These are phyloP conservation scores for Beauveria sp. DNA, from an alignment of 2,329 filamentous ascomycete genomes.

Conservation along the genomic window DNA sequence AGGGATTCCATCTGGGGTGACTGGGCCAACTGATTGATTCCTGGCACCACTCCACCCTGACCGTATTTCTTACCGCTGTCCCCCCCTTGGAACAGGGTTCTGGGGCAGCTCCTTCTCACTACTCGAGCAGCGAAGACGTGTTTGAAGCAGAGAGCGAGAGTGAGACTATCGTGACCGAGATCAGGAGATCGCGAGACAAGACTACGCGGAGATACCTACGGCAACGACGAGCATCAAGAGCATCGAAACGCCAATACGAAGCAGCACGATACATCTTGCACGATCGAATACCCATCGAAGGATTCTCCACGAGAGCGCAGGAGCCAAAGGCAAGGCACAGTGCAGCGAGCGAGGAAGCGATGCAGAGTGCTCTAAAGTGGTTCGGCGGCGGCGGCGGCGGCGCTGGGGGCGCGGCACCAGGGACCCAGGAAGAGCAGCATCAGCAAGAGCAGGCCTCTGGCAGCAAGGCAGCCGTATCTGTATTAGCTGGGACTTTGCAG, in stretches of 20 bases:
- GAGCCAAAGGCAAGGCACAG: background rate
- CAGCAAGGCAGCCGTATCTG: background rate
- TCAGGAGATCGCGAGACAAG: too few relatives aligned
- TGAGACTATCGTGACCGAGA: background rate
- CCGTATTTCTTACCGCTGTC: conserved; percentile 7
- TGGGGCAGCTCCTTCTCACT: background rate
- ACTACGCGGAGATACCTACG: background rate
- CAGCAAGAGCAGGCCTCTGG: background rate
- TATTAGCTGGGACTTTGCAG: background rate
- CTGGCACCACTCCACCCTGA: conserved; percentile 4
- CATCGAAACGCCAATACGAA: background rate
- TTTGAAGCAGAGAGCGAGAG: background rate
- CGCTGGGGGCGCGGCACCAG: background rate
- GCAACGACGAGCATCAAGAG: background rate
- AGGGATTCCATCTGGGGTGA: conserved; percentile 2
- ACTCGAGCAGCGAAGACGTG: background rate
- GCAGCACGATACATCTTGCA: background rate
- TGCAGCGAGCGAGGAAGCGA: background rate
- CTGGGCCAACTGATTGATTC: conserved; percentile 2
- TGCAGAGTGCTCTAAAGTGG: conserved; percentile 7
- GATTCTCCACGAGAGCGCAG: background rate
- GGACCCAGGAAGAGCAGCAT: background rate
- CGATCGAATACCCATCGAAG: background rate
- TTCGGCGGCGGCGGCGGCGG: background rate
- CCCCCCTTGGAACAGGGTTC: background rate